A percentile compares a stretch with the other conserved stretches of the same genome.
Conservation (phyloP, 2,329 filamentous ascomycete species). For the Ophiostoma triangulosporum region DNA sequence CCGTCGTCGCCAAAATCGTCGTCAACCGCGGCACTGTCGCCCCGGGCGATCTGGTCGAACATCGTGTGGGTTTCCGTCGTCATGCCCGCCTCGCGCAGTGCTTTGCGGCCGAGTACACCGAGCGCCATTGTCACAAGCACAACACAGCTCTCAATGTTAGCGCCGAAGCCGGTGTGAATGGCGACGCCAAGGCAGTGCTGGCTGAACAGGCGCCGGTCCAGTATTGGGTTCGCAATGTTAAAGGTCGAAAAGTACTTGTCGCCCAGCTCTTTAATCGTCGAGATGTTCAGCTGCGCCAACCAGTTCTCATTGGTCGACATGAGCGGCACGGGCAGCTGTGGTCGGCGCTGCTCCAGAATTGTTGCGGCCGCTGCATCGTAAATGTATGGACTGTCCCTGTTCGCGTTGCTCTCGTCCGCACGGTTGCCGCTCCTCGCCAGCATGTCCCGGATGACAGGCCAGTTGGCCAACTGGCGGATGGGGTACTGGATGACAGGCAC, state of each 20-base stretch:
- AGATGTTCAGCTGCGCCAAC: slow-evolving; percentile 32
- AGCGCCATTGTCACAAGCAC: slow-evolving; percentile 37
- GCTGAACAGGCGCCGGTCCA: slow-evolving; percentile 38
- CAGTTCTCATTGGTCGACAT: slow-evolving; percentile 25
- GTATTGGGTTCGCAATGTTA: slow-evolving; percentile 36
- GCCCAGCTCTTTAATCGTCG: slow-evolving; percentile 35
- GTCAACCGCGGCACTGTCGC: not conserved
- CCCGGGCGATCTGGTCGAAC: not conserved
- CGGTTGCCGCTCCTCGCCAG: slow-evolving; percentile 2
- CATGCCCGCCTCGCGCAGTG: slow-evolving; percentile 35
- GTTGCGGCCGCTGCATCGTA: slow-evolving; percentile 20
- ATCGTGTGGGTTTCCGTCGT: slow-evolving; percentile 11
- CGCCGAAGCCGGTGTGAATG: slow-evolving; percentile 35
- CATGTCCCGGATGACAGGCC: slow-evolving; percentile 11
- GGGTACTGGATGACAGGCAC: slow-evolving; percentile 14
- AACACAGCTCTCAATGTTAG: slow-evolving; percentile 37
- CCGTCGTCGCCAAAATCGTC: slow-evolving; percentile 18
- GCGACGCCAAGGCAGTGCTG: slow-evolving; percentile 33
- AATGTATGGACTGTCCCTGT: not conserved
- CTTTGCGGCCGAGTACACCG: slow-evolving; percentile 34
- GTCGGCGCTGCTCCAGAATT: slow-evolving; percentile 32
- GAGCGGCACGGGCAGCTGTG: slow-evolving; percentile 25
- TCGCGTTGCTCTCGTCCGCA: not conserved
- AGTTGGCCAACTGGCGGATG: slow-evolving; percentile 13
- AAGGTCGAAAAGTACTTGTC: slow-evolving; percentile 41